A percentile compares a stretch with the other conserved stretches of the same genome.
phyloP scores from a whole-genome alignment of 2,329 filamentous ascomycete species.

The Triangularia setosa region DNA sequence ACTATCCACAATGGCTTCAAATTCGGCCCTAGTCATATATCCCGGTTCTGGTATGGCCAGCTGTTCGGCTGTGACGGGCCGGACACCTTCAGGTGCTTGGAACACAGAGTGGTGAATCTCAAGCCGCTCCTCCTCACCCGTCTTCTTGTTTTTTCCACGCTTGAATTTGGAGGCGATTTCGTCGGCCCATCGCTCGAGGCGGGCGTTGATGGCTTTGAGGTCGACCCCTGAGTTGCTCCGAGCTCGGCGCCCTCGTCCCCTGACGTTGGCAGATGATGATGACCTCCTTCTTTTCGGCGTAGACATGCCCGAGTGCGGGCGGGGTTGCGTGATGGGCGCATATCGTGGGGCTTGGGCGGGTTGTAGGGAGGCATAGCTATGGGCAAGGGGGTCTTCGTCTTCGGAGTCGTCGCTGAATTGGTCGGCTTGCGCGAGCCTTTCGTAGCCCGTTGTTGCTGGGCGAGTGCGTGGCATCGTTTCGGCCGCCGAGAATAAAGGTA shows the following conservation, averaged over 20 bases:
- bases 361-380: constrained; percentile 52
- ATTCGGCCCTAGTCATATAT: constrained; percentile 72
- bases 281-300: constrained; percentile 45
- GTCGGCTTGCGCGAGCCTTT: constrained; percentile 78
- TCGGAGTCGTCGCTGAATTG: constrained; percentile 65
- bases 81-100: constrained; percentile 82
- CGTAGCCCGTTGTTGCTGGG: constrained; percentile 76
- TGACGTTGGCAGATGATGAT: constrained; percentile 11
- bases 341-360: constrained; percentile 57
- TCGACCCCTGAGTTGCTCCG: constrained; percentile 85
- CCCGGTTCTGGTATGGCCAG: constrained; percentile 62
- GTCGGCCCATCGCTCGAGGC: constrained; percentile 93
- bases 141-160: constrained; percentile 70
- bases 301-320: constrained; percentile 57
- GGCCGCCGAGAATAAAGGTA: not conserved
- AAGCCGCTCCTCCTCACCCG: constrained; percentile 71
- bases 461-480: constrained; percentile 60
- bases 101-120: constrained; percentile 99
- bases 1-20: constrained; percentile 84
- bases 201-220: constrained; percentile 95
- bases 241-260: constrained; percentile 41
- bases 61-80: constrained; percentile 71
- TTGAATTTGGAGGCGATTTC: constrained; percentile 98
- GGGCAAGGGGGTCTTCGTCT: constrained; percentile 57
- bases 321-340: constrained; percentile 59